phyloP scores from a whole-genome alignment of 2,329 filamentous ascomycete species.

The Davidsoniella eucalypti region DNA sequence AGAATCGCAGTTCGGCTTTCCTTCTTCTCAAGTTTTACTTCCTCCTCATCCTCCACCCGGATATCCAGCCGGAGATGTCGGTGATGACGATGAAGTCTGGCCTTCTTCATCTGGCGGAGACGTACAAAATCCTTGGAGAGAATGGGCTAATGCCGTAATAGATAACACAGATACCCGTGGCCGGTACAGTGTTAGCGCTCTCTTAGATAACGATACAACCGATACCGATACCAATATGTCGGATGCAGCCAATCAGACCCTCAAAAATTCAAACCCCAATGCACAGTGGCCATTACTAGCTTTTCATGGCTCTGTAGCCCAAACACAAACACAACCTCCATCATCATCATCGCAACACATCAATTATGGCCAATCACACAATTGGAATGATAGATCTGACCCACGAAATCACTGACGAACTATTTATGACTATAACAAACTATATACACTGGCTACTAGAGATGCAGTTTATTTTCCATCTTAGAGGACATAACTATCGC shows the following conservation, averaged over 20 bases:
- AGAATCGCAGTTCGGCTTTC: conserved; percentile 1
- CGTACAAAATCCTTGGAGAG: conserved; percentile 4
- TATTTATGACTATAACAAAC: no score
- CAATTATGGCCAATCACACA: background rate
- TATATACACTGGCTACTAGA: no score
- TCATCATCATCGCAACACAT: background rate
- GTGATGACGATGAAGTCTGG: background rate
- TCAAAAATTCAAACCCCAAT: background rate
- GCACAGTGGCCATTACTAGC: conserved; percentile 4
- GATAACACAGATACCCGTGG: background rate
- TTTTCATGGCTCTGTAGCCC: background rate
- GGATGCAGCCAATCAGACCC: background rate
- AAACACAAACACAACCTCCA: background rate
- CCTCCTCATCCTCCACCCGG: conserved; percentile 3
- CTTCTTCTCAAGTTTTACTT: conserved; percentile 7
- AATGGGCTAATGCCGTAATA: conserved; percentile 6
- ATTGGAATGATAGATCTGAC: no score
- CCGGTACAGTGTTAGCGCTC: background rate
- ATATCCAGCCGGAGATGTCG: background rate
- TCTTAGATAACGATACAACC: background rate
- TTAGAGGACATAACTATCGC: no score
- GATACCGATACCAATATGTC: background rate
- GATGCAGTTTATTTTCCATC: no score
- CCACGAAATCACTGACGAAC: no score
- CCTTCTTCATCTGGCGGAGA: background rate